Base-by-base conservation (phyloP, 768 basidiomycete genomes). In the Suillus clintonianus region DNA sequence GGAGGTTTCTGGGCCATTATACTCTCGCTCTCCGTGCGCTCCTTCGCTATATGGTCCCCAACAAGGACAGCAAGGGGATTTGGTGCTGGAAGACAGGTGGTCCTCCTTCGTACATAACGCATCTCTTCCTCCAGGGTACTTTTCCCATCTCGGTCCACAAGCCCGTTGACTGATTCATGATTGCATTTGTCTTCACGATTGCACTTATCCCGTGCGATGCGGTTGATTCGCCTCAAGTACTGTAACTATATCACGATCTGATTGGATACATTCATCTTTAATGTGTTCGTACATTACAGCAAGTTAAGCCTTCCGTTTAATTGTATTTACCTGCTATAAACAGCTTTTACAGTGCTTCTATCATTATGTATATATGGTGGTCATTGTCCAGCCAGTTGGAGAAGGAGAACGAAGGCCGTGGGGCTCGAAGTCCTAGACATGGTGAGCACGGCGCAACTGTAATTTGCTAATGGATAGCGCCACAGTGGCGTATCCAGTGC, bases 51-150 rank as follows among this genome's bases (percentile, higher is more conserved):
- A 55, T 2, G 19, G 30, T 45, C 17, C 27, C 53, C 61, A 60
- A 36, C 24, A 56, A 60, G 45, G 57, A 60, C 63, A 62, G 8
- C 71, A 65, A 47, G 67, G 70, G 17, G 67, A 63, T 19, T 47
- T 64, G n/a, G 73, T 74, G 68, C 47, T 77, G 66, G 76, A 82
- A 62, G 78, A 81, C 60, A 71, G 74, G 37, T 79, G 81, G 80
- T 72, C 74, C 7, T 77, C 77, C n/a, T 78, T 80, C 62, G 79
- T 77, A 75, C 69, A 78, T 43, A 71, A 74, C 63, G 74, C 56
- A 30, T 27, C 37, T 34, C 22, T 42, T 54, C 32, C 43, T 14
- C 30, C 42, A 54, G 57, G 36, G 39, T 36, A 53, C 19, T n/a
- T 41, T 34, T 7, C 41, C 10, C 56, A 57, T 41, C 24, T 57